phyloP scores from a whole-genome alignment of 2,329 filamentous ascomycete species.

The Fusarium cicatricum region DNA sequence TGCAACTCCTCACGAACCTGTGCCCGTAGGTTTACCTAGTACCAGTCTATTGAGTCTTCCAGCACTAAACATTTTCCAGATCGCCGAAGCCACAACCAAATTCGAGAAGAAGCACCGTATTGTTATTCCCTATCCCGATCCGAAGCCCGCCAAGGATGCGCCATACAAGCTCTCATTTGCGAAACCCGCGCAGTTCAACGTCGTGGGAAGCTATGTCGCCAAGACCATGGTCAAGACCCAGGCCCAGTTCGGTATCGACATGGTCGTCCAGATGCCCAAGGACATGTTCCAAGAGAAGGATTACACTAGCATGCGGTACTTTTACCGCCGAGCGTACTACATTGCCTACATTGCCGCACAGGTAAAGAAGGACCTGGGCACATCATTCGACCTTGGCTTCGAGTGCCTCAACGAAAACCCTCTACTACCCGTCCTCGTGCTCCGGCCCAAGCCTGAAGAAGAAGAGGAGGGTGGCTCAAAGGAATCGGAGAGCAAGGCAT shows the following conservation, averaged over 20 bases:
- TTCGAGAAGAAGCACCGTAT: constrained; percentile 74
- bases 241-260: constrained; percentile 70
- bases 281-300: constrained; percentile 92
- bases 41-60: background rate
- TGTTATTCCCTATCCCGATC: constrained; percentile 84
- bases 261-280: constrained; percentile 86
- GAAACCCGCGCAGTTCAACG: constrained; percentile 80
- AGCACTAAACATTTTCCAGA: constrained; percentile 54
- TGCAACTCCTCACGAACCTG: constrained; percentile 57
- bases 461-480: constrained; percentile 15
- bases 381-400: constrained; percentile 67
- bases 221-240: constrained; percentile 76
- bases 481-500: constrained; percentile 22
- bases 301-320: constrained; percentile 90
- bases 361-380: constrained; percentile 65
- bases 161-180: constrained; percentile 84
- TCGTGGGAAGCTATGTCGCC: constrained; percentile 86
- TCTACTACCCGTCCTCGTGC: constrained; percentile 73
- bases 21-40: constrained; percentile 55
- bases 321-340: constrained; percentile 94
- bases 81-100: constrained; percentile 71
- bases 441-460: constrained; percentile 48
- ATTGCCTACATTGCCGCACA: constrained; percentile 80
- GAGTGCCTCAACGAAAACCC: constrained; percentile 75
- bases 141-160: constrained; percentile 75